Percentiles rank a stretch among this genome's conserved stretches.
Conservation (phyloP, 805 yeast genomes). For the Metschnikowia lochheadii region DNA sequence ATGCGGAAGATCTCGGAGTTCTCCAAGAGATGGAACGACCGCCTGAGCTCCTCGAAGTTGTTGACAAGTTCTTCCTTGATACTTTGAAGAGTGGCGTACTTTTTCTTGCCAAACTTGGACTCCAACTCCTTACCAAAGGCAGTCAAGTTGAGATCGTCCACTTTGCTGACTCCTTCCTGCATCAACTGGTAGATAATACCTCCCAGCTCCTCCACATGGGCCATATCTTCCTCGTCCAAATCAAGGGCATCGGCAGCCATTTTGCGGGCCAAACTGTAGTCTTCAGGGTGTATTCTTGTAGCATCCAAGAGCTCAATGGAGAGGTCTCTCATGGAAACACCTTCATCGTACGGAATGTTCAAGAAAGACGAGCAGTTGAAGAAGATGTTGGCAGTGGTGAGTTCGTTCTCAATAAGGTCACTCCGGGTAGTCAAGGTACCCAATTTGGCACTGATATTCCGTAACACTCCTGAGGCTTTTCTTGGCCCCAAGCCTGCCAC, state of each 20-base stretch:
- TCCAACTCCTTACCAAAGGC: slow-evolving; percentile 91
- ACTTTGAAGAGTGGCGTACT: slow-evolving; percentile 75
- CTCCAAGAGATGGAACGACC: slow-evolving; percentile 60
- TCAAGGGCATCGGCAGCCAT: slow-evolving; percentile 98
- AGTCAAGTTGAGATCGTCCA: slow-evolving; percentile 83
- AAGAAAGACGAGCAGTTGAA: slow-evolving; percentile 90
- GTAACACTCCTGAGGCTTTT: slow-evolving; percentile 82
- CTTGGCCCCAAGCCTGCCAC: slow-evolving; percentile 94
- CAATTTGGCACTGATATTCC: slow-evolving; percentile 62
- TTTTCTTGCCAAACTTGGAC: slow-evolving; percentile 63
- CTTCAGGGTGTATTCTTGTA: slow-evolving; percentile 97
- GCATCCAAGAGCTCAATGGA: slow-evolving; percentile 83
- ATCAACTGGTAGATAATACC: slow-evolving; percentile 73
- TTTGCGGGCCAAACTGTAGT: slow-evolving; percentile 90
- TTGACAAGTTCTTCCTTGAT: slow-evolving; percentile 83
- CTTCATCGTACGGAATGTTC: slow-evolving; percentile 66
- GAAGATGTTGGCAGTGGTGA: slow-evolving; percentile 76
- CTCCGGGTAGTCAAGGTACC: slow-evolving; percentile 65
- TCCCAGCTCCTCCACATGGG: slow-evolving; percentile 73
- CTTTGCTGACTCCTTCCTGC: slow-evolving; percentile 65
- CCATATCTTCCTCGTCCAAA: slow-evolving; percentile 88
- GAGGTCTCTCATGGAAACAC: slow-evolving; percentile 50
- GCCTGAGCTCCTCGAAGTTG: slow-evolving; percentile 83
- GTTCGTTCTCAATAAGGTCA: slow-evolving; percentile 76
- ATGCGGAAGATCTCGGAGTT: slow-evolving; percentile 77